These are phyloP conservation scores for Solanum clarkiae DNA, from an alignment of 257 asterid species.

Conservation along the genomic window DNA sequence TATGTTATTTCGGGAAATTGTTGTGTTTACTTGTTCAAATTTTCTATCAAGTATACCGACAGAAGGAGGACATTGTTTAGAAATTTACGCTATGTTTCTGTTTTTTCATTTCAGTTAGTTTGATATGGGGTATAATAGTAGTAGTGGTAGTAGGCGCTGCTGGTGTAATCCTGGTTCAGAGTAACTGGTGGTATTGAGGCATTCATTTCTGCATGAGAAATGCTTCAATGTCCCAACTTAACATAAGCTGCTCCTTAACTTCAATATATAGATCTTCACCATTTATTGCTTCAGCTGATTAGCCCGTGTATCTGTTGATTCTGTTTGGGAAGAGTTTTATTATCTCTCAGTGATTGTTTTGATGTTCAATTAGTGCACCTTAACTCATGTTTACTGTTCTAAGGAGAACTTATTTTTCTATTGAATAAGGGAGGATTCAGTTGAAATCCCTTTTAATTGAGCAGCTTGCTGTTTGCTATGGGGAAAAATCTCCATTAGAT, in stretches of 20 bases:
- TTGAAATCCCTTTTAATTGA: slow-evolving; percentile 14
- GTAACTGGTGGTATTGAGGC: not conserved
- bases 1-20: not conserved
- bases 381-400: not conserved
- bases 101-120: not conserved
- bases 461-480: slow-evolving; percentile 31
- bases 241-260: not conserved
- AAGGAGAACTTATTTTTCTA: not conserved
- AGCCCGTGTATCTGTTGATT: not conserved
- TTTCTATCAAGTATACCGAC: not conserved
- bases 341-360: not conserved
- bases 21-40: not conserved
- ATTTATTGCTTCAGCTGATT: not conserved
- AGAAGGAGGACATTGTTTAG: not conserved
- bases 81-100: not conserved
- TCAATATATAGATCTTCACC: not conserved
- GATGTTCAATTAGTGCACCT: not conserved
- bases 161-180: not conserved
- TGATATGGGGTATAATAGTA: not conserved
- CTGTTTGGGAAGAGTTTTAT: not conserved
- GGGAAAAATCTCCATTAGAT: slow-evolving; percentile 70
- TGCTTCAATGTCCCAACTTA: too few relatives aligned
- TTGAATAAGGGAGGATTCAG: slow-evolving; percentile 22
- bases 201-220: not conserved
- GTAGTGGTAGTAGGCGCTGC: not conserved